Conservation (phyloP, 164 flowering plant species). For the Malania oleifera region DNA sequence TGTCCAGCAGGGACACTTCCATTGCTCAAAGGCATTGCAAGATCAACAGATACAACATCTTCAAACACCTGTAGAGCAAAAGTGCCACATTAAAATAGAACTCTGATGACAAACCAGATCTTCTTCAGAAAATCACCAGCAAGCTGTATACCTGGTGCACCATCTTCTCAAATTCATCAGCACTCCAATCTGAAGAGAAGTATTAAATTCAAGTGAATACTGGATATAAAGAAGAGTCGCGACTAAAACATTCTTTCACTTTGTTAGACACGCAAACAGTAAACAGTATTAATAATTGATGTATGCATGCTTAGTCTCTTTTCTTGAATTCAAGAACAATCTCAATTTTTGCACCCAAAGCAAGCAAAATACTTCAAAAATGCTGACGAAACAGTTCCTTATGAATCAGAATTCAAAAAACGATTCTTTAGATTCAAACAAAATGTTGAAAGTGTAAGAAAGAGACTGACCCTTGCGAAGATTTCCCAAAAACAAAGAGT, state of each 20-base stretch:
- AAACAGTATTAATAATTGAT: too few relatives aligned
- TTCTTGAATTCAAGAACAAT: too few relatives aligned
- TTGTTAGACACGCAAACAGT: not conserved
- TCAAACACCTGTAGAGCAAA: conserved; percentile 28
- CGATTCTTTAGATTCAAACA: not conserved
- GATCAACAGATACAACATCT: conserved; percentile 36
- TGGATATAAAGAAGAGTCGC: not conserved
- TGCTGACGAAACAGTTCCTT: not conserved
- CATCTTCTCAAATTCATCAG: conserved; percentile 31
- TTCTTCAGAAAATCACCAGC: not conserved
- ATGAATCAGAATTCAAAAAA: not conserved
- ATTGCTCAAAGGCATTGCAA: conserved; percentile 22
- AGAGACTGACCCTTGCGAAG: conserved; percentile 28
- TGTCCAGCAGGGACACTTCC: conserved; percentile 15
- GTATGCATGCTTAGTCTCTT: too few relatives aligned
- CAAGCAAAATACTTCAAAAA: too few relatives aligned
- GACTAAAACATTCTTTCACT: not conserved
- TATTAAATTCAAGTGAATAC: not conserved
- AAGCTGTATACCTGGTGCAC: conserved; percentile 30
- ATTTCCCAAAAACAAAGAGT: conserved; percentile 36
- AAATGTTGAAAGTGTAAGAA: not conserved
- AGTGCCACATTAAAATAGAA: not conserved
- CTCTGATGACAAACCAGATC: not conserved
- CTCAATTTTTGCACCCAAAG: too few relatives aligned
- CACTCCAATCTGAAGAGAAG: conserved; percentile 30